Base-by-base conservation (phyloP, 2,329 filamentous ascomycete species). In the Monilinia aucupariae region DNA sequence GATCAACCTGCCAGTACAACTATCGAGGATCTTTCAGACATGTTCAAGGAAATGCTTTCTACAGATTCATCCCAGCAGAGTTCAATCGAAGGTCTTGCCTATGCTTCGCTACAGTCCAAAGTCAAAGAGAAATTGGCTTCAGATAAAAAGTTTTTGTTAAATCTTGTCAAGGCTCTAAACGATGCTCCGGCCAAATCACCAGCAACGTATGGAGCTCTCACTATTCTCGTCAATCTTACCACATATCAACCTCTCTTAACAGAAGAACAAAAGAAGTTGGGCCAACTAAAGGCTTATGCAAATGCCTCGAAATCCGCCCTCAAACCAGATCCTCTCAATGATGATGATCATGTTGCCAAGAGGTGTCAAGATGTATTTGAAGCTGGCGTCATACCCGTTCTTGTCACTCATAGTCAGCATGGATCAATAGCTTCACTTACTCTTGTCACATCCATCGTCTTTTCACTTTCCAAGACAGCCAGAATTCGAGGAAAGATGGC, bases 221-320 rank as follows among this genome's bases (percentile, higher is more conserved):
- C 89, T 72, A 89, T 97, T 61, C 83, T 97, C 68, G 80, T 85
- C 61, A 97, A 97, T 72, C 78, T 99, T 59, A 96, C 91, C 17
- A 81, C 84, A 37, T 97, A 96, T 73, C 82, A 85, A 48, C 92
- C 92, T 8, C 79, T 80, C 9, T 80, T 92, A 48, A 88, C 91
- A 0, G 93, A 97, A 67, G 94, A 99, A 75, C 89, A 97, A 71
- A 94, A 93, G 78, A 91, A 90, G 72, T 91, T 99, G 78, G 84
- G 84, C 7, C 90, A 99, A 74, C 82, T 99, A 51, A 97, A 96
- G 78, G 91, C 92, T 2, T 99, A 97, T 71, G 94, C 94, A 17
- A 91, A 96, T 72, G 89, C 91, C 0, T 86, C 87, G 6, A 92
- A 91, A 71, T 83, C 84, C 65, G 73, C 82, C n/a, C 74, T 80